Conservation (phyloP, 2,329 filamentous ascomycete genomes). For the Coniochaeta pulveracea region DNA sequence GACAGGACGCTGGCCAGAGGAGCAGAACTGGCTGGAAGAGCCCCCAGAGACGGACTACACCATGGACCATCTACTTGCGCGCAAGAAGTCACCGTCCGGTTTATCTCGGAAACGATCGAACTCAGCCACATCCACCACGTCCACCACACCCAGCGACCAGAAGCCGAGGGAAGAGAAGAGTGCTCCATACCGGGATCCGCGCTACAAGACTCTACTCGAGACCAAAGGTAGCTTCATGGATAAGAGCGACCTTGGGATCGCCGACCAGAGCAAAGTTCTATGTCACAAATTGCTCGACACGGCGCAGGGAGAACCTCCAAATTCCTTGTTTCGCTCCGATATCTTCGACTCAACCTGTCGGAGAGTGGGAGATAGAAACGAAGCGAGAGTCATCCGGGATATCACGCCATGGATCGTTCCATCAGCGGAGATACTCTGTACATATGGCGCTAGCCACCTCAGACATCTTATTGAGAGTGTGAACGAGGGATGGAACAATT, state of each 20-base stretch:
- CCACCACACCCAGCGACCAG: conserved; percentile 23
- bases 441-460: conserved; percentile 16
- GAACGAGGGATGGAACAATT: conserved; percentile 2
- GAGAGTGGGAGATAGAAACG: conserved; percentile 18
- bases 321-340: conserved; percentile 22
- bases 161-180: conserved; percentile 26
- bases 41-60: conserved; percentile 2
- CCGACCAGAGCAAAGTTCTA: conserved; percentile 17
- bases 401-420: conserved; percentile 20
- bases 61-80: conserved; percentile 7
- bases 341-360: conserved; percentile 19
- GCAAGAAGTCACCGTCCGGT: conserved; percentile 6
- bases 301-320: conserved; percentile 15
- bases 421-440: conserved; percentile 18
- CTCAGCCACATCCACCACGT: conserved; percentile 12
- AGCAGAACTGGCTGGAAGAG: conserved; percentile 6
- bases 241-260: conserved; percentile 19
- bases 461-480: conserved; percentile 6
- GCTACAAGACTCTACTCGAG: conserved; percentile 23
- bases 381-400: conserved; percentile 21
- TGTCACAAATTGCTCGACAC: conserved; percentile 12
- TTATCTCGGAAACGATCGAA: conserved; percentile 8
- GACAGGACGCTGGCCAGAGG: conserved; percentile 9
- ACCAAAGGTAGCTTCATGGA: conserved; percentile 28
- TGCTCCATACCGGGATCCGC: conserved; percentile 21